phyloP scores from a whole-genome alignment of 805 yeast genomes.

The Wickerhamiella bombiphila region DNA sequence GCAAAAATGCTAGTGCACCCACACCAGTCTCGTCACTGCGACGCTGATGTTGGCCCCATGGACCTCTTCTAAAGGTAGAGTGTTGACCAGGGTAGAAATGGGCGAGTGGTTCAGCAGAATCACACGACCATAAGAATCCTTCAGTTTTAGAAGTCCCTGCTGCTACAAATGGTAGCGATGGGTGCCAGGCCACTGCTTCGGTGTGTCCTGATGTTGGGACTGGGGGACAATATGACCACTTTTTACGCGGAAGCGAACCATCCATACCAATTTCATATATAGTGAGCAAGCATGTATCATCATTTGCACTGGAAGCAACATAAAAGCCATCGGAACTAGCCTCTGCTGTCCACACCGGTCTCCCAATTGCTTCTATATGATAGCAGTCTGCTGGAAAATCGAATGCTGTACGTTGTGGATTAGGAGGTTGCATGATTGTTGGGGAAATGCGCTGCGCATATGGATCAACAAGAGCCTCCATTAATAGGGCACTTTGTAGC shows the following conservation, averaged over 20 bases:
- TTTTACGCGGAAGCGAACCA: too few relatives aligned
- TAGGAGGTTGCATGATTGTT: background rate
- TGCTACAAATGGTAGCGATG: background rate
- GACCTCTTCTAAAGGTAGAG: too few relatives aligned
- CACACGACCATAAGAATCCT: background rate
- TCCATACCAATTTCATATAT: too few relatives aligned
- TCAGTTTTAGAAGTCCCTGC: background rate
- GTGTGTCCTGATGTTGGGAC: background rate
- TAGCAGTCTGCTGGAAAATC: background rate
- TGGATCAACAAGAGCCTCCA: constrained; percentile 2
- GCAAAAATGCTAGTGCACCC: background rate
- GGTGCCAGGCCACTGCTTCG: constrained; percentile 1
- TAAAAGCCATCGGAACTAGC: background rate
- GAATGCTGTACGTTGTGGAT: background rate
- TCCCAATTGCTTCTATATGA: background rate
- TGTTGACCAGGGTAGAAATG: background rate
- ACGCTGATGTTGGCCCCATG: too few relatives aligned
- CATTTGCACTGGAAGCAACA: background rate
- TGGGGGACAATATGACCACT: background rate
- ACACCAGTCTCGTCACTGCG: constrained; percentile 1
- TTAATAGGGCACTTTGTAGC: background rate
- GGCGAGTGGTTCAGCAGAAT: background rate
- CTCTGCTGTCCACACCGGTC: constrained; percentile 1
- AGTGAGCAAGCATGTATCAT: background rate
- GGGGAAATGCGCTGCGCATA: background rate